These are phyloP conservation scores for Gloeostereum incarnatum DNA, from an alignment of 768 basidiomycete species.

Conservation along the genomic window DNA sequence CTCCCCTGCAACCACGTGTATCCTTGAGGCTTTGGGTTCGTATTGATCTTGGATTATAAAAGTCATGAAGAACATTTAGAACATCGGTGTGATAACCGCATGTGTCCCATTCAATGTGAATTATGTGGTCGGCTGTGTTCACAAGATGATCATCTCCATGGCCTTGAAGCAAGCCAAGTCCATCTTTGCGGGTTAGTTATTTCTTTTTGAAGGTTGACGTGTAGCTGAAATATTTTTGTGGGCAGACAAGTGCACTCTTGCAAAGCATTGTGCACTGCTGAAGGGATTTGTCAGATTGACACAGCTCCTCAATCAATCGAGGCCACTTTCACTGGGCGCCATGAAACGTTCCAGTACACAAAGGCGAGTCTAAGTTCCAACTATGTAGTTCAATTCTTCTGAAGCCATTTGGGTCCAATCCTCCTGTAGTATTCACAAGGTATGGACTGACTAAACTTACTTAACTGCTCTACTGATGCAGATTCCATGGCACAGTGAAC, in stretches of 20 bases:
- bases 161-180: conserved; percentile 22
- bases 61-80: conserved; percentile 35
- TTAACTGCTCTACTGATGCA: too few species aligned
- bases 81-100: conserved; percentile 41
- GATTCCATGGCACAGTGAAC: conserved; percentile 21
- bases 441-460: too few species aligned
- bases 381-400: neutral
- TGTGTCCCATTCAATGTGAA: conserved; percentile 45
- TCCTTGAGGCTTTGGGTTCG: neutral
- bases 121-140: conserved; percentile 48
- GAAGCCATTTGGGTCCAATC: too few species aligned
- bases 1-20: neutral
- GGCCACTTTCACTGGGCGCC: conserved; percentile 49
- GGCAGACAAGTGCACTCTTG: conserved; percentile 45
- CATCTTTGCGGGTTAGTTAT: conserved; percentile 50
- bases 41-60: neutral
- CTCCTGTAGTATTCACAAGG: conserved; percentile 42
- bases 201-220: neutral
- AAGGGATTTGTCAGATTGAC: conserved; percentile 51
- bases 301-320: conserved; percentile 50
- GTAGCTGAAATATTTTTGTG: neutral
- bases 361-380: conserved; percentile 28
- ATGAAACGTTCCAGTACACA: conserved; percentile 57
- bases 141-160: conserved; percentile 41
- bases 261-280: conserved; percentile 25